Base-by-base conservation (phyloP, 805 yeast genomes). In the Candida michaelii region DNA sequence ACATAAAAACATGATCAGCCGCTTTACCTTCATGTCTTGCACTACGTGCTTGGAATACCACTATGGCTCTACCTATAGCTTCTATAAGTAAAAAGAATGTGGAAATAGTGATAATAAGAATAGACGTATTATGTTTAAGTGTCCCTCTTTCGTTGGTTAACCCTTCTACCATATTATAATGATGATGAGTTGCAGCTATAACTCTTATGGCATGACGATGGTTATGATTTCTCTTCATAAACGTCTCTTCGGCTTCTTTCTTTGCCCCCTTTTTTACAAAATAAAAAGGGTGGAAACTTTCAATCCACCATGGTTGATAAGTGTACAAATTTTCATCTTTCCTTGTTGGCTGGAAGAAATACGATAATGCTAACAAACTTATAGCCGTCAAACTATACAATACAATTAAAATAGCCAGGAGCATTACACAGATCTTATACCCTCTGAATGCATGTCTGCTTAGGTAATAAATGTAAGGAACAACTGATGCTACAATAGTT, bases 221-320 rank as follows among this genome's bases (percentile, higher is more conserved):
- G 44, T 70, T 62, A 39, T 74, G 75, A 54, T 73, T 77, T 53
- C 78, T 58, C 39, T 61, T 59, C 62, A 68, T 67, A 45, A 74
- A 73, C 0, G 74, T 57, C 25, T 60, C 65, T 48, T 65, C 76
- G 12, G 80, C 83, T 39, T 63, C 60, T 27, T 58, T 58, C 8
- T 69, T 62, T 0, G 86, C 78, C 36, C 71, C 71, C 43, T 71
- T 73, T 46, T 71, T 69, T 11, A 81, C 83, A 62, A 71, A 85
- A 60, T 85, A 85, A 37, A 68, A 63, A n/a, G 82, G 73, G 17
- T 64, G 54, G 50, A 84, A 83, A 5, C 79, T 73, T 57, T 81
- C 80, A 54, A 85, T 80, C 93, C 93, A 85, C 76, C 83, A 82
- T 29, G 93, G 88, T 57, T 80, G 86, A 58, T 79, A 84, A 47